Evolutionary conservation across 2,329 filamentous ascomycete species (phyloP).

Genomic region (Chalaropsis ovoidea): DNA sequence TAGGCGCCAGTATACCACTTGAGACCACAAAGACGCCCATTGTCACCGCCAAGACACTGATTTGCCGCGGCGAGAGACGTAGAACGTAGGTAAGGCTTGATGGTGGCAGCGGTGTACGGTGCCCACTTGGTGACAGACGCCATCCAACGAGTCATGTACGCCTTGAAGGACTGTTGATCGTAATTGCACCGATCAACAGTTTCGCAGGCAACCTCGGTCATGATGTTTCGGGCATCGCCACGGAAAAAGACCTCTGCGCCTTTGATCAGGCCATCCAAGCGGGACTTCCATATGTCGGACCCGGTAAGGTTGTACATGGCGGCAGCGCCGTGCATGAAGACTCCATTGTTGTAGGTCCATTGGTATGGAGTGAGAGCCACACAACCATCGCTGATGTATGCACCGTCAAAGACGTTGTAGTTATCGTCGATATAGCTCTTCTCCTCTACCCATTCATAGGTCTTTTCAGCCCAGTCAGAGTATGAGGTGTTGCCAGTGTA

Average conservation of each 20-base stretch:
- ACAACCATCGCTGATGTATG: constrained; percentile 48
- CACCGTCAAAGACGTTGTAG: constrained; percentile 55
- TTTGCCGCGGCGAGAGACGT: constrained; percentile 49
- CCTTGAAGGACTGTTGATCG: constrained; percentile 55
- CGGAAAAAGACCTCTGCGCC: constrained; percentile 47
- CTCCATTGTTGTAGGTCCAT: constrained; percentile 60
- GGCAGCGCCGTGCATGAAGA: constrained; percentile 54
- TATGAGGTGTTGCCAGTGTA: constrained; percentile 74
- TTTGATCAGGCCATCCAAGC: constrained; percentile 47
- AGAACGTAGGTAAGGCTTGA: constrained; percentile 45
- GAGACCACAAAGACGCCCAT: constrained; percentile 49
- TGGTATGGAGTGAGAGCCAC: constrained; percentile 49
- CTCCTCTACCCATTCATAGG: constrained; percentile 57
- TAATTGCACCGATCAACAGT: constrained; percentile 49
- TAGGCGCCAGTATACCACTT: constrained; percentile 48
- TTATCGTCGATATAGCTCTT: constrained; percentile 50
- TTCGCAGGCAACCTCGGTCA: constrained; percentile 59
- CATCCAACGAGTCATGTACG: constrained; percentile 52
- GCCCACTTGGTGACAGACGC: constrained; percentile 54
- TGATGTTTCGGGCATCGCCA: constrained; percentile 43
- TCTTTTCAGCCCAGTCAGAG: constrained; percentile 61
- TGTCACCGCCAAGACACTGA: constrained; percentile 48
- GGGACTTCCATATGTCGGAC: constrained; percentile 46
- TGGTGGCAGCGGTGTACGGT: constrained; percentile 44
- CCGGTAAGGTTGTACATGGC: constrained; percentile 57